Base-by-base conservation (phyloP, 1,139 yeast genomes). In the Eremothecium cymbalariae region DNA sequence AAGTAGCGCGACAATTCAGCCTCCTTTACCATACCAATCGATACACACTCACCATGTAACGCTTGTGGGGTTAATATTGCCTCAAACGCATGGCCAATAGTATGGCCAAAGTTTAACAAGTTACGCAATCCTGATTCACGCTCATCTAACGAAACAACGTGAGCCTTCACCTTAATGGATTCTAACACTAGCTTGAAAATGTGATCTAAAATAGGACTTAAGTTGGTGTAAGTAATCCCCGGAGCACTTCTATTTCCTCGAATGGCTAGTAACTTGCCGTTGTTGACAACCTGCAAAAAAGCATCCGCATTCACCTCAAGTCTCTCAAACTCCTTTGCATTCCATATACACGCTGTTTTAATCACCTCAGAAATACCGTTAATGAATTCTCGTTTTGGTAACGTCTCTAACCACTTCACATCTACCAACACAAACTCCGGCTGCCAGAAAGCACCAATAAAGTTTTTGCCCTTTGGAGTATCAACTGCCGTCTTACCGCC, bases 401-500 rank as follows among this genome's bases (percentile, higher is more conserved):
- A 68, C 13, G 96, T 82, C 47, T 80, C 80, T 55, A 93, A 70
- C 64, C 93, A 90, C 21, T 80, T 72, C 38, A 88, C 77, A 61
- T 93, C 99, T 31, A 83, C 90, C 55, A 86, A 78, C 42, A 90
- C 85, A 49, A 81, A 79, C 50, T 73, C 67, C 6, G 98, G 98
- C 63, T 93, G 99, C 82, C 95, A 93, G 62, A 93, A 93, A 0
- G 98, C 93, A 44, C 99, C 99, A 45, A 93, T 74, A 47, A 93
- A 78, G 64, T 93, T 93, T 67, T 93, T 93, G 32, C 99, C 98
- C 46, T 80, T 63, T 2, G 96, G 95, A n/a, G 97, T 88, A 57
- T 93, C 98, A 42, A 93, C 90, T 27, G 98, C 98, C 23, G 98
- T 93, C 59, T 93, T 93, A 31, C 99, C 99, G 38, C 99, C 99